These are phyloP conservation scores for Elymus sibiricus DNA, from an alignment of 176 grass and related monocot genomes.

Conservation along the genomic window DNA sequence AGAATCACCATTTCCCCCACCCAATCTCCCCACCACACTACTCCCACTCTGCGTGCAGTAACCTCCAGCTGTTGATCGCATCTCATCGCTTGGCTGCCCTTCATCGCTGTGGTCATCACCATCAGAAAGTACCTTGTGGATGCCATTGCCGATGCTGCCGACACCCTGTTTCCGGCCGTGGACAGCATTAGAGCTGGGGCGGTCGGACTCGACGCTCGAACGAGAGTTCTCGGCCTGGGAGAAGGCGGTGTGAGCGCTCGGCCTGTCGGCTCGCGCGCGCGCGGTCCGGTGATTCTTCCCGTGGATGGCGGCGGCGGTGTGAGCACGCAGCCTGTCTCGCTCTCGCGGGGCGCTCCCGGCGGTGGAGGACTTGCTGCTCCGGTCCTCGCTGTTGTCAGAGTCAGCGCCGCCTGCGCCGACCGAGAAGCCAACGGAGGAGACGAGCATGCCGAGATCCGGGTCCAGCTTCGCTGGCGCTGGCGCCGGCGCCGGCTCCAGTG, in stretches of 20 bases:
- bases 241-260: neutral
- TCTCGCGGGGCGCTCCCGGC: slow-evolving; percentile 46
- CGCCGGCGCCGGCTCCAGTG: neutral
- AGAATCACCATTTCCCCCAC: slow-evolving; percentile 27
- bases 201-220: slow-evolving; percentile 47
- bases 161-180: neutral
- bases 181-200: slow-evolving; percentile 17
- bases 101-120: slow-evolving; percentile 36
- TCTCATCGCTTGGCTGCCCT: slow-evolving; percentile 38
- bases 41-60: slow-evolving; percentile 34
- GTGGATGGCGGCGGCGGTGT: slow-evolving; percentile 7
- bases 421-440: slow-evolving; percentile 44
- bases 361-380: slow-evolving; percentile 64
- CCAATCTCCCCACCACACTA: neutral
- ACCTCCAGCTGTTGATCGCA: slow-evolving; percentile 15
- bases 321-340: slow-evolving; percentile 29
- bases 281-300: neutral
- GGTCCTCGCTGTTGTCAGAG: slow-evolving; percentile 67
- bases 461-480: slow-evolving; percentile 19
- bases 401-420: slow-evolving; percentile 52
- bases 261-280: slow-evolving; percentile 1
- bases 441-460: slow-evolving; percentile 33
- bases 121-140: slow-evolving; percentile 24
- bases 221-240: slow-evolving; percentile 21
- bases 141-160: slow-evolving; percentile 18